Conservation (phyloP, 2,329 filamentous ascomycete species). For the Calonectria fujianensis region DNA sequence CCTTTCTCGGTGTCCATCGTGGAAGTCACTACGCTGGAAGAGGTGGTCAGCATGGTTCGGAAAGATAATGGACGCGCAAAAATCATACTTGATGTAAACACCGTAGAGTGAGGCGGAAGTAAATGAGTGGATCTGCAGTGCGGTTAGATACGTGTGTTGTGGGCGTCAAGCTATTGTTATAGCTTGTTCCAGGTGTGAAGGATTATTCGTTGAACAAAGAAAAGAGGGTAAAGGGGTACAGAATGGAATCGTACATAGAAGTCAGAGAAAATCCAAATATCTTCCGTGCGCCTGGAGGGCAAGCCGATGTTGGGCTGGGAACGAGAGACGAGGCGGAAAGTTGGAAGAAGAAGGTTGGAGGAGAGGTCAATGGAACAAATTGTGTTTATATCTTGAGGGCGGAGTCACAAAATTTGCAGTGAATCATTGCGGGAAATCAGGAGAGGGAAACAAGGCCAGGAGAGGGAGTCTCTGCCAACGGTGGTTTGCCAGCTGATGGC, state of each 20-base stretch:
- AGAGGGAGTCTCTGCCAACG: neutral
- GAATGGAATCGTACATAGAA: neutral
- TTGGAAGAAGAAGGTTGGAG: constrained; percentile 21
- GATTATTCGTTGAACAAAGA: neutral
- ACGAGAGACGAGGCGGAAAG: constrained; percentile 41
- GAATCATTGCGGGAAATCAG: constrained; percentile 44
- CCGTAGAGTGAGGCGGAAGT: constrained; percentile 30
- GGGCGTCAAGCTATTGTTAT: neutral
- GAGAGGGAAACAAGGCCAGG: constrained; percentile 28
- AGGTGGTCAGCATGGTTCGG: constrained; percentile 42
- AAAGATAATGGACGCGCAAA: constrained; percentile 1
- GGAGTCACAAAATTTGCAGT: constrained; percentile 32
- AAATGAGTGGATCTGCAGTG: constrained; percentile 47
- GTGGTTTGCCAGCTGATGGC: constrained; percentile 33
- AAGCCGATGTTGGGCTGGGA: constrained; percentile 33
- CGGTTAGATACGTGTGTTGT: constrained; percentile 37
- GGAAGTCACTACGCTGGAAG: constrained; percentile 50
- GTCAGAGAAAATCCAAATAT: neutral
- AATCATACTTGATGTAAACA: constrained; percentile 45
- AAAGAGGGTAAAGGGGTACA: neutral
- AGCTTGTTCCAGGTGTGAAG: neutral
- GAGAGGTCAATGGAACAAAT: constrained; percentile 41
- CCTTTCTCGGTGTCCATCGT: constrained; percentile 56
- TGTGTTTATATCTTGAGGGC: constrained; percentile 13
- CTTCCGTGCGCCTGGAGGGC: constrained; percentile 39